Evolutionary conservation across 179 eudicot species (phyloP).

Genomic region (Silene noctiflora): DNA sequence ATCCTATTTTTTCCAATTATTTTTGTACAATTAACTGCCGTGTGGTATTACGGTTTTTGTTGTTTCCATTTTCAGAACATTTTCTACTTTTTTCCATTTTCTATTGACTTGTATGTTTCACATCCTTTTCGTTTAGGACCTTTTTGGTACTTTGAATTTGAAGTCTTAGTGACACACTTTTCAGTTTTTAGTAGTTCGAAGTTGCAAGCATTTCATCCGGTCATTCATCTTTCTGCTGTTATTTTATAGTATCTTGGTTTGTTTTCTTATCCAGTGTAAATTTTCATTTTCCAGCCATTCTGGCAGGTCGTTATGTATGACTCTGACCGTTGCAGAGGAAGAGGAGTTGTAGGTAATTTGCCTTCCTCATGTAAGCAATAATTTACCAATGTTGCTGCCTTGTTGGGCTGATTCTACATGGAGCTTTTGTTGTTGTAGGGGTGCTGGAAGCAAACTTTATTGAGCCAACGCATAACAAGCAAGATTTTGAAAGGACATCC

Average conservation of each 20-base stretch:
- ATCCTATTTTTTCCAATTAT: too few relatives aligned
- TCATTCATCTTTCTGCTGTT: conserved; percentile 1
- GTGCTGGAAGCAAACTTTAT: conserved; percentile 85
- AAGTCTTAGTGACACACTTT: neutral
- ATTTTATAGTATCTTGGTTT: neutral
- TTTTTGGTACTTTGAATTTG: too few relatives aligned
- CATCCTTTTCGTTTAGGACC: too few relatives aligned
- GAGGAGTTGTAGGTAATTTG: conserved; percentile 85
- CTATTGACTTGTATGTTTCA: too few relatives aligned
- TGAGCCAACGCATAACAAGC: conserved; percentile 90
- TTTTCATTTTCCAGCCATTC: conserved; percentile 67
- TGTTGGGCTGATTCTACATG: neutral
- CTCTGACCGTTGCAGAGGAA: conserved; percentile 50
- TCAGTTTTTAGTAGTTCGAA: neutral
- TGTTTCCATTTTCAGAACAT: too few relatives aligned
- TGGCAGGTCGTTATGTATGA: conserved; percentile 67
- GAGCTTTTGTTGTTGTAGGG: conserved; percentile 37
- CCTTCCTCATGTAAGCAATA: conserved; percentile 4
- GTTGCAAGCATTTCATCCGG: neutral
- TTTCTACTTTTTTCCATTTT: too few relatives aligned
- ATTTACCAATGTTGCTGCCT: neutral
- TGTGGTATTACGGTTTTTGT: too few relatives aligned
- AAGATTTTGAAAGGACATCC: conserved; percentile 92
- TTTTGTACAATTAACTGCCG: too few relatives aligned
- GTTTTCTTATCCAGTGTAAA: conserved; percentile 12